Percentiles rank a stretch among this genome's conserved stretches.
Evolutionary conservation across 129 eudicot genomes (phyloP).

Genomic region (Artemisia tridentata): DNA sequence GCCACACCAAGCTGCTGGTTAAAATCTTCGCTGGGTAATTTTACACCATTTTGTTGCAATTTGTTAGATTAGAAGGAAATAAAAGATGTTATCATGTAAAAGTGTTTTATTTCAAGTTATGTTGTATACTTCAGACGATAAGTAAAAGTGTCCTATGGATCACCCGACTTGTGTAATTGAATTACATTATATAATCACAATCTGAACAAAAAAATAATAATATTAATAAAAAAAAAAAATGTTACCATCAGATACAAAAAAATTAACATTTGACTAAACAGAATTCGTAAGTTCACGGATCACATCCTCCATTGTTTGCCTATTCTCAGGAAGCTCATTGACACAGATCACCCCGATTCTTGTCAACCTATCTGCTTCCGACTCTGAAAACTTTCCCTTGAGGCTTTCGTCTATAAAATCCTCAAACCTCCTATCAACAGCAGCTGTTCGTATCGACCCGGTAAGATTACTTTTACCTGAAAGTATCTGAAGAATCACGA

Average conservation of each 20-base stretch:
- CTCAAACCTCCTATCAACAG: constrained; percentile 44
- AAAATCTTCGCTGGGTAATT: constrained; percentile 13
- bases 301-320: constrained; percentile 64
- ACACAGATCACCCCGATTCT: constrained; percentile 55
- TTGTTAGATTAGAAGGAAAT: constrained; percentile 8
- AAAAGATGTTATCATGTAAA: constrained; percentile 1
- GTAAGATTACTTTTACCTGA: constrained; percentile 63
- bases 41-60: constrained; percentile 1
- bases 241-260: background rate
- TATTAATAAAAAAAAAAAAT: too few relatives aligned
- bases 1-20: constrained; percentile 46
- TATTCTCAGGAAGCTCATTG: constrained; percentile 61
- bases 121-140: constrained; percentile 27
- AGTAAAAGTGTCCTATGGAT: background rate
- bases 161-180: too few relatives aligned
- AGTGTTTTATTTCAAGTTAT: constrained; percentile 7
- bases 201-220: constrained; percentile 13
- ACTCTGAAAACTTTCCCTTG: constrained; percentile 41
- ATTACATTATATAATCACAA: constrained; percentile 24
- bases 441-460: constrained; percentile 40
- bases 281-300: constrained; percentile 38
- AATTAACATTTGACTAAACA: constrained; percentile 8
- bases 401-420: constrained; percentile 63
- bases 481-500: constrained; percentile 68
- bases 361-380: constrained; percentile 49